phyloP scores from a whole-genome alignment of 1,284 basidiomycete genomes.

The Heterobasidion parviporum region DNA sequence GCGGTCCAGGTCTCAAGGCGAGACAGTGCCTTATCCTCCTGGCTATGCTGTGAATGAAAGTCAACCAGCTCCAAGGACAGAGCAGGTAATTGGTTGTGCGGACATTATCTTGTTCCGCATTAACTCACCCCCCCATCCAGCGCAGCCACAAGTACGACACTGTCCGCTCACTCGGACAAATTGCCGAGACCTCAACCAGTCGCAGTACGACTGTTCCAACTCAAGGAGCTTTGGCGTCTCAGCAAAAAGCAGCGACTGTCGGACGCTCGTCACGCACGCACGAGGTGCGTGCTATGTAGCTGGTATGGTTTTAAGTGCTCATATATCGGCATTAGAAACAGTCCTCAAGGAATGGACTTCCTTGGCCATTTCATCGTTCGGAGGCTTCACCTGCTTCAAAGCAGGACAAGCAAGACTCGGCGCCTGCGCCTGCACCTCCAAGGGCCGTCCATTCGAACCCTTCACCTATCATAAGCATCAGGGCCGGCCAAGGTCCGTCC shows the following conservation, averaged over 20 bases:
- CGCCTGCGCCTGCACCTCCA: neutral
- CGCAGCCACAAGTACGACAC: neutral
- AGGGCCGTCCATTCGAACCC: neutral
- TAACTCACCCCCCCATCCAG: neutral
- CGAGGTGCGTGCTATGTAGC: constrained; percentile 7
- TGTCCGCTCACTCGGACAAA: neutral
- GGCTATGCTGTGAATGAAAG: constrained; percentile 13
- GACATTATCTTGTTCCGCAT: neutral
- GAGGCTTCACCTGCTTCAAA: constrained; percentile 4
- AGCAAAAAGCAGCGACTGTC: neutral
- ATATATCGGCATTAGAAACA: neutral
- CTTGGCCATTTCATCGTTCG: constrained; percentile 4
- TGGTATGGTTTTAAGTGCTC: neutral
- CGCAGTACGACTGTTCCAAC: neutral
- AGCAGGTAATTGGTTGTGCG: constrained; percentile 6
- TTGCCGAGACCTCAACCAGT: neutral
- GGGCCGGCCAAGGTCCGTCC: constrained; percentile 11
- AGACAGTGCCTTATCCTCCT: constrained; percentile 12
- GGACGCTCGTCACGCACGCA: constrained; percentile 3
- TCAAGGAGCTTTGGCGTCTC: neutral
- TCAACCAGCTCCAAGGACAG: constrained; percentile 7
- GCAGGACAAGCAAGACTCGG: constrained; percentile 1
- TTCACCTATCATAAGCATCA: constrained; percentile 10
- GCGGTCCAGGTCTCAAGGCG: constrained; percentile 6
- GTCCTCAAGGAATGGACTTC: neutral